Evolutionary conservation across 2,329 filamentous ascomycete species (phyloP).

Genomic region (Parasarocladium wereldwijsianum): DNA sequence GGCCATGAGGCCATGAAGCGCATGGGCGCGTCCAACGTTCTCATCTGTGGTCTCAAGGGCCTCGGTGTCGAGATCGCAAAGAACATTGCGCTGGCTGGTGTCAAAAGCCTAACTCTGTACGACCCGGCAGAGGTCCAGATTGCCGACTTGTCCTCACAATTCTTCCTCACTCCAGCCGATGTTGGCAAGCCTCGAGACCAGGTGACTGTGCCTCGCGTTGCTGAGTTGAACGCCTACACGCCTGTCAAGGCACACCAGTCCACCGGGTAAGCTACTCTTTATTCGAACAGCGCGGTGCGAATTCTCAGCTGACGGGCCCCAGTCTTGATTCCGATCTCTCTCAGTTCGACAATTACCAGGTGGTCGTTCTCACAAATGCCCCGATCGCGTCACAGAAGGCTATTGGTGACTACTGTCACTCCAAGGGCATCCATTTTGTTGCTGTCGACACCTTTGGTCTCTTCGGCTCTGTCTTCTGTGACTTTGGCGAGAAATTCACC

Average conservation of each 20-base stretch:
- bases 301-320: conserved; percentile 9
- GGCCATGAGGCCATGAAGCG: conserved; percentile 90
- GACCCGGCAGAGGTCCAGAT: conserved; percentile 76
- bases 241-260: conserved; percentile 67
- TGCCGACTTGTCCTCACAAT: conserved; percentile 87
- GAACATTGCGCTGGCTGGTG: conserved; percentile 93
- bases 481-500: conserved; percentile 90
- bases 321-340: conserved; percentile 63
- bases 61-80: conserved; percentile 97
- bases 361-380: conserved; percentile 79
- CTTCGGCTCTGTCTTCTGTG: conserved; percentile 92
- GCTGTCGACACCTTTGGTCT: conserved; percentile 82
- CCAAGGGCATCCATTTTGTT: conserved; percentile 83
- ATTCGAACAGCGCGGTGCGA: conserved; percentile 4
- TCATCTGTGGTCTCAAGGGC: conserved; percentile 82
- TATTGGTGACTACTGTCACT: conserved; percentile 87
- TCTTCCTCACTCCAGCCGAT: conserved; percentile 81
- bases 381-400: conserved; percentile 65
- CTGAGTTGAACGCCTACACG: conserved; percentile 92
- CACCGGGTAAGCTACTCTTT: conserved; percentile 24
- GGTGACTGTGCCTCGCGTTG: conserved; percentile 76
- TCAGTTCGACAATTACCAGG: conserved; percentile 81
- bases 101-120: conserved; percentile 90
- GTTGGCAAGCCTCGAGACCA: conserved; percentile 83
- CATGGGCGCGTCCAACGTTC: conserved; percentile 91